Percentiles rank a stretch among this genome's conserved stretches.
Evolutionary conservation across 1,139 yeast species (phyloP).

Genomic region (Debaryomyces singareniensis): DNA sequence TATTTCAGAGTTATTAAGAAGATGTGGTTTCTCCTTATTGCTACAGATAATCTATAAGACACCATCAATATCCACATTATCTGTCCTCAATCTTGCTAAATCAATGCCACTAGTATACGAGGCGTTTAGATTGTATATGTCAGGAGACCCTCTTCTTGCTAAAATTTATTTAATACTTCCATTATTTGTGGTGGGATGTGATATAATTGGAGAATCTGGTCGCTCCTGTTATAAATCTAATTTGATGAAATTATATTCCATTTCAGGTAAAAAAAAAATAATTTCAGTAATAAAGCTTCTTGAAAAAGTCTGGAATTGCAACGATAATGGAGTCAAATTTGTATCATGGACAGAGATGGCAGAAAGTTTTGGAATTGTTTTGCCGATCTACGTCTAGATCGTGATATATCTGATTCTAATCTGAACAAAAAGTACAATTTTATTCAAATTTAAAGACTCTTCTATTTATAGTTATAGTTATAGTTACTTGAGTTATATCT

Average conservation of each 20-base stretch:
- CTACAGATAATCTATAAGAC: conserved; percentile 3
- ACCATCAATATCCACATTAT: conserved; percentile 3
- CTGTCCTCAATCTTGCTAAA: conserved; percentile 1
- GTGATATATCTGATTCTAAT: too few relatives aligned
- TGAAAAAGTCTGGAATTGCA: conserved; percentile 2
- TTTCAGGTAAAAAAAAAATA: background rate
- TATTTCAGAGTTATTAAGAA: background rate
- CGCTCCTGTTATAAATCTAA: background rate
- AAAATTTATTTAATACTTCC: background rate
- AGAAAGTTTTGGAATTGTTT: conserved; percentile 3
- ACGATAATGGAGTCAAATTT: conserved; percentile 2
- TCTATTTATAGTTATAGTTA: too few relatives aligned
- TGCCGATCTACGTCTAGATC: conserved; percentile 4
- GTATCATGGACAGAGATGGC: conserved; percentile 5
- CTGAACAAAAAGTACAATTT: too few relatives aligned
- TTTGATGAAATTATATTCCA: background rate
- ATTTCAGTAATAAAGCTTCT: background rate
- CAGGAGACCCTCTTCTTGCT: too few relatives aligned
- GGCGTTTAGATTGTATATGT: background rate
- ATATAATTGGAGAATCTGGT: background rate
- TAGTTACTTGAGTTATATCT: too few relatives aligned
- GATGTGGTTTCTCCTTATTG: conserved; percentile 1
- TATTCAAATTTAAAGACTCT: too few relatives aligned
- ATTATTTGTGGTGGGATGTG: background rate
- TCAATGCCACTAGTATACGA: conserved; percentile 1